These are phyloP conservation scores for Mucor lusitanicus DNA, from an alignment of 371 early-diverging fungal genomes.

Conservation along the genomic window DNA sequence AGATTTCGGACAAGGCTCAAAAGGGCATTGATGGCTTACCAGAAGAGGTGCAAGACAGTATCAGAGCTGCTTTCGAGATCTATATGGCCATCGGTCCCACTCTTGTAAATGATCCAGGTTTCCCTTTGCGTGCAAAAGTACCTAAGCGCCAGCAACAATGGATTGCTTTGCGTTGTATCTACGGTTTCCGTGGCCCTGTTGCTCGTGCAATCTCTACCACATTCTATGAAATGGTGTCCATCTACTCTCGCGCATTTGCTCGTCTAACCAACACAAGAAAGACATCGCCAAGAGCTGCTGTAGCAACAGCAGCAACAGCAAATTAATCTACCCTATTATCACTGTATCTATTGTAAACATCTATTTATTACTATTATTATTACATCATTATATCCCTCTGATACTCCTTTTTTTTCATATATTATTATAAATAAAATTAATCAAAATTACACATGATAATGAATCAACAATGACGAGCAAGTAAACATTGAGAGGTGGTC, in stretches of 20 bases:
- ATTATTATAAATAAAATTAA: too few relatives aligned
- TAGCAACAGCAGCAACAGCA: not conserved
- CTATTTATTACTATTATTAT: not conserved
- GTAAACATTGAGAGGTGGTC: too few relatives aligned
- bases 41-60: slow-evolving; percentile 37
- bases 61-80: slow-evolving; percentile 49
- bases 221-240: slow-evolving; percentile 7
- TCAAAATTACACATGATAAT: too few relatives aligned
- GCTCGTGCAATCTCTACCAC: slow-evolving; percentile 21
- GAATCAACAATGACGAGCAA: too few relatives aligned
- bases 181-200: slow-evolving; percentile 37
- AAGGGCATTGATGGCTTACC: slow-evolving; percentile 48
- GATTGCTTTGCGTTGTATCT: slow-evolving; percentile 43
- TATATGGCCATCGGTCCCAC: slow-evolving; percentile 49
- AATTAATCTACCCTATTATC: not conserved
- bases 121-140: slow-evolving; percentile 46
- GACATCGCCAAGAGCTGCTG: not conserved
- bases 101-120: slow-evolving; percentile 29
- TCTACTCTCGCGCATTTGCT: slow-evolving; percentile 8
- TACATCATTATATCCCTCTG: not conserved
- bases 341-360: slow-evolving; percentile 6
- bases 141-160: slow-evolving; percentile 36
- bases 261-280: slow-evolving; percentile 7
- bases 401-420: too few relatives aligned
- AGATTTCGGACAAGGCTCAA: slow-evolving; percentile 31